phyloP scores from a whole-genome alignment of 2,329 filamentous ascomycete genomes.

The Whalleya microplaca region DNA sequence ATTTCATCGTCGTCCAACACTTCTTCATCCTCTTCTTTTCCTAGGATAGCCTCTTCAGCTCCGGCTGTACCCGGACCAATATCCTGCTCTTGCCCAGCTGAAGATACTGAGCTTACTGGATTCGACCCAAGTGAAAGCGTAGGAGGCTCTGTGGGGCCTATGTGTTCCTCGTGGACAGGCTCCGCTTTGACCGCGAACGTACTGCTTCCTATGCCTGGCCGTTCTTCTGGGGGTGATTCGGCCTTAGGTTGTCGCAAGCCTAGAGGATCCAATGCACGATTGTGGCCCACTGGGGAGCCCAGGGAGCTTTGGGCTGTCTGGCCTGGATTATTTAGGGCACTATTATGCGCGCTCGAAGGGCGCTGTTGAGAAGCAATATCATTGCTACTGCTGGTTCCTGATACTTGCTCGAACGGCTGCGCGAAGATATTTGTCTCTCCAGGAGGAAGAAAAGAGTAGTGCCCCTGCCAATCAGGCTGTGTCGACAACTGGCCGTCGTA shows the following conservation, averaged over 20 bases:
- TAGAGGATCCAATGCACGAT: slow-evolving; percentile 44
- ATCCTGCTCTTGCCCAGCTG: slow-evolving; percentile 41
- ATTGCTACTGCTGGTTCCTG: slow-evolving; percentile 40
- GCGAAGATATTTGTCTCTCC: slow-evolving; percentile 50
- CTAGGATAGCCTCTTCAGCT: slow-evolving; percentile 43
- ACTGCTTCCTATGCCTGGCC: slow-evolving; percentile 37
- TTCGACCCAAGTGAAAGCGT: slow-evolving; percentile 46
- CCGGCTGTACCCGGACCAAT: slow-evolving; percentile 37
- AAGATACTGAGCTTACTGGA: slow-evolving; percentile 45
- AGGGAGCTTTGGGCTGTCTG: slow-evolving; percentile 48
- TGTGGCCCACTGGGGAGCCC: slow-evolving; percentile 41
- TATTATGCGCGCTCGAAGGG: slow-evolving; percentile 40
- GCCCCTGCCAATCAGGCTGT: slow-evolving; percentile 61
- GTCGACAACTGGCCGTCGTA: slow-evolving; percentile 56
- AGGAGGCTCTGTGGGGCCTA: slow-evolving; percentile 45
- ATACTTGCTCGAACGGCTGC: slow-evolving; percentile 48
- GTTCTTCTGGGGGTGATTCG: slow-evolving; percentile 43
- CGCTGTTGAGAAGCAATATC: slow-evolving; percentile 42
- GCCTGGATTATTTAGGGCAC: slow-evolving; percentile 65
- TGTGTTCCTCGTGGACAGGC: slow-evolving; percentile 43
- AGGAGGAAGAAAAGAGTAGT: slow-evolving; percentile 55
- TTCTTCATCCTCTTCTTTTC: slow-evolving; percentile 57
- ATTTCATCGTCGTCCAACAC: slow-evolving; percentile 59
- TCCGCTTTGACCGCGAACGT: slow-evolving; percentile 45
- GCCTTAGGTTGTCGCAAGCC: slow-evolving; percentile 47